phyloP scores from a whole-genome alignment of 2,329 filamentous ascomycete genomes.

The Colletotrichum sp. region DNA sequence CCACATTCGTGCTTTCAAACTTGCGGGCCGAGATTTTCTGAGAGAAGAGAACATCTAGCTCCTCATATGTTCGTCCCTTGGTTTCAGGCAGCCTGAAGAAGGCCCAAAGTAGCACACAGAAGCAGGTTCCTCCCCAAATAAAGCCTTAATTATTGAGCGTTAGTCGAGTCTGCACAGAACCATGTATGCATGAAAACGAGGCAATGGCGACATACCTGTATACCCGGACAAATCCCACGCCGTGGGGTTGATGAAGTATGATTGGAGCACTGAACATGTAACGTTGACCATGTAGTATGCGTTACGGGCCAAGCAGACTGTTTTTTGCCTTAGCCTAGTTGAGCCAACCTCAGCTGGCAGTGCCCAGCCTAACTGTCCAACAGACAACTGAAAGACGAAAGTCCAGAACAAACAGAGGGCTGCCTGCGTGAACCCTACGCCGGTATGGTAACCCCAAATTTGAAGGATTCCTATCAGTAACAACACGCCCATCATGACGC shows the following conservation, averaged over 20 bases:
- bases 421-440: constrained; percentile 35
- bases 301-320: constrained; percentile 34
- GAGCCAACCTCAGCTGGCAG: constrained; percentile 34
- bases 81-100: constrained; percentile 30
- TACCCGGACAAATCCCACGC: constrained; percentile 42
- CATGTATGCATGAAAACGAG: not conserved
- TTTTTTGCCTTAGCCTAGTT: constrained; percentile 35
- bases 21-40: not conserved
- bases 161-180: not conserved
- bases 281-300: constrained; percentile 22
- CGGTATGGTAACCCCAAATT: constrained; percentile 34
- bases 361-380: constrained; percentile 25
- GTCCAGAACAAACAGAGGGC: constrained; percentile 26
- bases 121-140: constrained; percentile 22
- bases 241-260: constrained; percentile 42
- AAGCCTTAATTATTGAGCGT: constrained; percentile 8
- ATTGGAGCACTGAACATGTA: constrained; percentile 29
- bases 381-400: constrained; percentile 13
- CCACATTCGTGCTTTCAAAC: not conserved
- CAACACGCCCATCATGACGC: constrained; percentile 37
- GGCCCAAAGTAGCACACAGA: constrained; percentile 23
- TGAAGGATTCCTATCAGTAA: constrained; percentile 43
- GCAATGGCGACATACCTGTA: constrained; percentile 35
- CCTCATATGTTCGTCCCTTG: constrained; percentile 27
- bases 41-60: constrained; percentile 23